Evolutionary conservation across 2,329 filamentous ascomycete species (phyloP).

Genomic region (Xylaria sp.): DNA sequence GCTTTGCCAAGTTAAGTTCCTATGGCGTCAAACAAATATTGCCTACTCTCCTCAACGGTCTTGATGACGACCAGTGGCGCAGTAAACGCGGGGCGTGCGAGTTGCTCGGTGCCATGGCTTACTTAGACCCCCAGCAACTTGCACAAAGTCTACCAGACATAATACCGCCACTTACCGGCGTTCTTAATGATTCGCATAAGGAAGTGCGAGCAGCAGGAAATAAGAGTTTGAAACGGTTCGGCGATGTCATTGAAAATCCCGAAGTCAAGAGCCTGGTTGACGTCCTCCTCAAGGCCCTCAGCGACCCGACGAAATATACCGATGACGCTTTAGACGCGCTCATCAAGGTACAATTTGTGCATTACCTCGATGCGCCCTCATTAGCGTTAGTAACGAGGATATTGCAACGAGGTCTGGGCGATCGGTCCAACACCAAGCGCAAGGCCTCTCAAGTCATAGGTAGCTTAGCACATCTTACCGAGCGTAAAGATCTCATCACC

Average conservation of each 20-base stretch:
- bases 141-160: conserved; percentile 94
- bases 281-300: conserved; percentile 93
- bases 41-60: conserved; percentile 87
- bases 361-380: conserved; percentile 97
- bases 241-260: conserved; percentile 97
- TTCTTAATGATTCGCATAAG: conserved; percentile 97
- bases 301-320: conserved; percentile 96
- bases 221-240: conserved; percentile 95
- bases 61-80: conserved; percentile 96
- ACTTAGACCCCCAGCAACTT: conserved; percentile 94
- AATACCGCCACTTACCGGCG: conserved; percentile 92
- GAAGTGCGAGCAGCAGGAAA: conserved; percentile 94
- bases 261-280: conserved; percentile 94
- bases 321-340: conserved; percentile 92
- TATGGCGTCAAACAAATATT: conserved; percentile 96
- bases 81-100: conserved; percentile 99
- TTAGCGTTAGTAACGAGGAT: conserved; percentile 95
- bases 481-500: conserved; percentile 90
- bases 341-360: conserved; percentile 98
- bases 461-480: conserved; percentile 94
- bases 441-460: conserved; percentile 98
- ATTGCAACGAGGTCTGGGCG: conserved; percentile 88
- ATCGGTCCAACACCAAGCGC: conserved; percentile 93
- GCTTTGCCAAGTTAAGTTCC: conserved; percentile 91
- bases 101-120: conserved; percentile 96